Conservation (phyloP, 345 rosid species). For the Anacardium occidentale region DNA sequence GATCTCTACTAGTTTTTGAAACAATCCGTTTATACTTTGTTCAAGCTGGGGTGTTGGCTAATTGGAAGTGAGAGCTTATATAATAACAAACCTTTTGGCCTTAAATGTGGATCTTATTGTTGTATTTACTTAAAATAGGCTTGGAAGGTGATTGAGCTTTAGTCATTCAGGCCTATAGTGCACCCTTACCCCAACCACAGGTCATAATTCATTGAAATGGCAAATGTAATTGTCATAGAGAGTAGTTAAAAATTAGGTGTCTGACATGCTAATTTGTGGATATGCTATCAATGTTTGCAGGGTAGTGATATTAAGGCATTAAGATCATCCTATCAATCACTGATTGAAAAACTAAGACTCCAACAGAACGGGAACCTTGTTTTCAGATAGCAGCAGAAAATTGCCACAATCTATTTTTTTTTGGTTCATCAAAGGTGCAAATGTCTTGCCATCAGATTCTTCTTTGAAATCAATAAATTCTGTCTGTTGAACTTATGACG, state of each 20-base stretch:
- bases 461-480: not conserved
- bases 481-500: conserved; percentile 7
- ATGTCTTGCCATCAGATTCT: not conserved
- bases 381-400: conserved; percentile 69
- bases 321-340: conserved; percentile 69
- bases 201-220: too few species aligned
- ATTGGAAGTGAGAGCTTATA: not conserved
- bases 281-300: conserved; percentile 35
- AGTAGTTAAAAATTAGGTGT: not conserved
- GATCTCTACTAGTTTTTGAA: not conserved
- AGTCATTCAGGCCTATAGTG: not conserved
- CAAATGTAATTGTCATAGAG: too few species aligned
- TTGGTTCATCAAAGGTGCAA: conserved; percentile 21
- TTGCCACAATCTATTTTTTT: conserved; percentile 3
- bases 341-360: conserved; percentile 61
- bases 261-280: not conserved
- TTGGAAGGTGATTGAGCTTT: not conserved
- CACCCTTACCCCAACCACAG: not conserved
- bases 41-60: not conserved
- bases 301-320: conserved; percentile 64
- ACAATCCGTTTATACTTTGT: not conserved
- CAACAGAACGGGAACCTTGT: conserved; percentile 77
- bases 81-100: not conserved
- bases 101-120: not conserved
- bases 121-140: not conserved